These are phyloP conservation scores for Verticillium isaacii DNA, from an alignment of 2,329 filamentous ascomycete species.

Conservation along the genomic window DNA sequence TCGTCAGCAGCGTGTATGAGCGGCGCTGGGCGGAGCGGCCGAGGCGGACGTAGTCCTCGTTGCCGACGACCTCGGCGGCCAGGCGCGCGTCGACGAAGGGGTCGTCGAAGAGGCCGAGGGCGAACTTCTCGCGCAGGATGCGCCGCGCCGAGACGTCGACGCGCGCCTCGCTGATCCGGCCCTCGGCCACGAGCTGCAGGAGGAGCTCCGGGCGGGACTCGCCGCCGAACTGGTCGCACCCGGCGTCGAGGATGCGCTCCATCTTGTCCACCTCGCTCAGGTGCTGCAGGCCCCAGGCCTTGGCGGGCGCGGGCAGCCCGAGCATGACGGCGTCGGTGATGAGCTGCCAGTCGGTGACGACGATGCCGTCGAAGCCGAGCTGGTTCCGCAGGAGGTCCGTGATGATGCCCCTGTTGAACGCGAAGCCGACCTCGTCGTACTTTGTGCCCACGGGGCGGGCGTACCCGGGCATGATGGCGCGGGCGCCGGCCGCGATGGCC, in stretches of 20 bases:
- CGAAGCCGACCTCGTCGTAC: constrained; percentile 42
- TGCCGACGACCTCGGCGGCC: constrained; percentile 36
- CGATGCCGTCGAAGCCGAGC: constrained; percentile 46
- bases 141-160: constrained; percentile 40
- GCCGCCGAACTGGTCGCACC: constrained; percentile 48
- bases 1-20: constrained; percentile 21
- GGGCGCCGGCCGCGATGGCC: constrained; percentile 41
- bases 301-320: no score
- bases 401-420: constrained; percentile 46
- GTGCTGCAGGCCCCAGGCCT: constrained; percentile 41
- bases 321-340: constrained; percentile 37
- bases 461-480: constrained; percentile 50
- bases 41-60: constrained; percentile 30
- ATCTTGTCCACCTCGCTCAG: constrained; percentile 25
- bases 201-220: constrained; percentile 43
- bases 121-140: constrained; percentile 44
- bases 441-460: constrained; percentile 40
- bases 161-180: constrained; percentile 33
- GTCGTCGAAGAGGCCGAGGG: constrained; percentile 45
- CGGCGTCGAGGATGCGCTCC: constrained; percentile 40
- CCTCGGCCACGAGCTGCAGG: constrained; percentile 36
- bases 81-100: constrained; percentile 41
- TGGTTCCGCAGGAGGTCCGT: constrained; percentile 41
- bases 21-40: constrained; percentile 17
- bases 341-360: constrained; percentile 48